phyloP scores from a whole-genome alignment of 2,329 filamentous ascomycete species.

The Exophiala phaeomuriformis region DNA sequence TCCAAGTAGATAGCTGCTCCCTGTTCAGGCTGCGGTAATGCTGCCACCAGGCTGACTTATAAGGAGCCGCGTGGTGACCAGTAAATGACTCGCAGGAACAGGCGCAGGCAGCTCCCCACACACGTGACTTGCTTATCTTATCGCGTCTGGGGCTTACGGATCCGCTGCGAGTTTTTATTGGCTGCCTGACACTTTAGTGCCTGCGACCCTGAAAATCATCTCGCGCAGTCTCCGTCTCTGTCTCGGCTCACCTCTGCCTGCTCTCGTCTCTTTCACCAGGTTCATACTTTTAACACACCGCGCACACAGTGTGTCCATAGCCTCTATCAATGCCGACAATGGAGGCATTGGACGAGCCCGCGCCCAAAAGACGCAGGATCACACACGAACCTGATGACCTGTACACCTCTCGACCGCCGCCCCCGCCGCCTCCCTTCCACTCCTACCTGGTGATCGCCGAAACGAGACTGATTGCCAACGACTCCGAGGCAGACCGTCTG shows the following conservation, averaged over 20 bases:
- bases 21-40: too few relatives aligned
- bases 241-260: not conserved
- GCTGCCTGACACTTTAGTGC: too few relatives aligned
- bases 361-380: slow-evolving; percentile 11
- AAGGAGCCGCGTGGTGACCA: too few relatives aligned
- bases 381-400: not conserved
- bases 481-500: not conserved
- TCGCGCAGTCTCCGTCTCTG: too few relatives aligned
- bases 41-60: too few relatives aligned
- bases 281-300: too few relatives aligned
- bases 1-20: too few relatives aligned
- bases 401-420: not conserved
- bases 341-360: slow-evolving; percentile 3
- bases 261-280: not conserved
- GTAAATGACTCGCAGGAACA: not conserved
- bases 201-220: too few relatives aligned
- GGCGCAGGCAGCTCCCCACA: not conserved
- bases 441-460: slow-evolving; percentile 12
- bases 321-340: slow-evolving; percentile 1
- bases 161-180: too few relatives aligned
- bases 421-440: slow-evolving; percentile 9
- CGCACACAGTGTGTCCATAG: not conserved
- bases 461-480: not conserved
- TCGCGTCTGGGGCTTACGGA: not conserved
- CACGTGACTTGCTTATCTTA: slow-evolving; percentile 7